phyloP scores from a whole-genome alignment of 116 monocot genomes.

The Trichopus zeylanicus region DNA sequence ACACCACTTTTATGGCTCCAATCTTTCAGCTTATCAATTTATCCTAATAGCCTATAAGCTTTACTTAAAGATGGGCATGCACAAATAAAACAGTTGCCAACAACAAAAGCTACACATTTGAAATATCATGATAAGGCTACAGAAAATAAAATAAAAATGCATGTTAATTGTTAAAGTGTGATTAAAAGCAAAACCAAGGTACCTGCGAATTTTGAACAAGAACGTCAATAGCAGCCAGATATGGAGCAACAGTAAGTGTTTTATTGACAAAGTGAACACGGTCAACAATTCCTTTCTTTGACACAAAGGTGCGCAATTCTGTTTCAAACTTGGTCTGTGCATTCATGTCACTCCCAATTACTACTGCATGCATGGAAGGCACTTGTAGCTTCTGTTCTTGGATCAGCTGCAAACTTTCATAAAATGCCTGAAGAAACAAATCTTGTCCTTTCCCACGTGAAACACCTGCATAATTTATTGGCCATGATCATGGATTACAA shows the following conservation, averaged over 20 bases:
- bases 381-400: conserved; percentile 67
- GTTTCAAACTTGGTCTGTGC: conserved; percentile 78
- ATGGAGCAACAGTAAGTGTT: conserved; percentile 79
- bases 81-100: too few relatives aligned
- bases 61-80: too few relatives aligned
- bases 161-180: not conserved
- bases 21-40: too few relatives aligned
- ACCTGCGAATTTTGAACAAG: conserved; percentile 99
- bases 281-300: conserved; percentile 55
- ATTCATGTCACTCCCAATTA: conserved; percentile 95
- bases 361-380: conserved; percentile 70
- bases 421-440: conserved; percentile 80
- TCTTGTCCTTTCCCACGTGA: conserved; percentile 98
- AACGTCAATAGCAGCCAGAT: conserved; percentile 89
- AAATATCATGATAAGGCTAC: too few relatives aligned
- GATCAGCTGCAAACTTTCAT: conserved; percentile 73
- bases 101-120: too few relatives aligned
- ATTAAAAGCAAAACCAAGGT: conserved; percentile 2
- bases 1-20: too few relatives aligned
- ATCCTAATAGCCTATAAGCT: too few relatives aligned
- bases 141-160: too few relatives aligned
- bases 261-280: conserved; percentile 93
- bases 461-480: conserved; percentile 53
- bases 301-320: conserved; percentile 68
- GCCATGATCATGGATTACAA: not conserved